Percentiles rank a stretch among this genome's conserved stretches.
phyloP scores from a whole-genome alignment of 345 rosid species.

The Rhodamnia rubescens region DNA sequence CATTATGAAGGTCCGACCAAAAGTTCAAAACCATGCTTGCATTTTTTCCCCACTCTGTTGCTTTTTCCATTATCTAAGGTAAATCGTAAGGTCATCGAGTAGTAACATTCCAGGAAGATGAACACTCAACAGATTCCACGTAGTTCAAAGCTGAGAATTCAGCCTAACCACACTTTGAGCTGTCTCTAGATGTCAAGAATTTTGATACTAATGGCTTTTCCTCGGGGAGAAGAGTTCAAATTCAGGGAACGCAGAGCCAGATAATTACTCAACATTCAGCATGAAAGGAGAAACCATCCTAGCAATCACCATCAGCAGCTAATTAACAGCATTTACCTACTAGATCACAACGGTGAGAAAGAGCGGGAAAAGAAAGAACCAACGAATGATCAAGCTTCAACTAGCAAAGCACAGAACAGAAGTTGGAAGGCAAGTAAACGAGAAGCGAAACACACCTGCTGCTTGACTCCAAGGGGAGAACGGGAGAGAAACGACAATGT shows the following conservation, averaged over 20 bases:
- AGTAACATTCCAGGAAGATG: not conserved
- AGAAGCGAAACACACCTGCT: constrained; percentile 32
- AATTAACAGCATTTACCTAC: not conserved
- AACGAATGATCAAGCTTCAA: not conserved
- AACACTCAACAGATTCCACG: not conserved
- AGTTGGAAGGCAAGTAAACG: not conserved
- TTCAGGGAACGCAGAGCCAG: not conserved
- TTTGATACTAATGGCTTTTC: not conserved
- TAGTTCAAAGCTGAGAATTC: not conserved
- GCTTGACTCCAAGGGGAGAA: constrained; percentile 63
- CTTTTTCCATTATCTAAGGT: not conserved
- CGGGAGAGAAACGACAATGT: constrained; percentile 64
- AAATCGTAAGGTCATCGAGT: not conserved
- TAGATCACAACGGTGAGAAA: not conserved
- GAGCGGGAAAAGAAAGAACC: not conserved
- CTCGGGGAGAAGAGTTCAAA: not conserved
- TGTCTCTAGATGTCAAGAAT: not conserved
- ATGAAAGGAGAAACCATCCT: not conserved
- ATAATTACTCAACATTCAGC: not conserved
- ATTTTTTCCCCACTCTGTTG: not conserved
- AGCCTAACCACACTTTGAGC: not conserved
- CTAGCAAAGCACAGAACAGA: not conserved
- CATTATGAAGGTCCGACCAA: not conserved
- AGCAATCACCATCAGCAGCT: not conserved
- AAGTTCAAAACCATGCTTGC: not conserved